A percentile compares a stretch with the other conserved stretches of the same genome.
Evolutionary conservation across 257 asterid genomes (phyloP).

Genomic region (Mentha longifolia): DNA sequence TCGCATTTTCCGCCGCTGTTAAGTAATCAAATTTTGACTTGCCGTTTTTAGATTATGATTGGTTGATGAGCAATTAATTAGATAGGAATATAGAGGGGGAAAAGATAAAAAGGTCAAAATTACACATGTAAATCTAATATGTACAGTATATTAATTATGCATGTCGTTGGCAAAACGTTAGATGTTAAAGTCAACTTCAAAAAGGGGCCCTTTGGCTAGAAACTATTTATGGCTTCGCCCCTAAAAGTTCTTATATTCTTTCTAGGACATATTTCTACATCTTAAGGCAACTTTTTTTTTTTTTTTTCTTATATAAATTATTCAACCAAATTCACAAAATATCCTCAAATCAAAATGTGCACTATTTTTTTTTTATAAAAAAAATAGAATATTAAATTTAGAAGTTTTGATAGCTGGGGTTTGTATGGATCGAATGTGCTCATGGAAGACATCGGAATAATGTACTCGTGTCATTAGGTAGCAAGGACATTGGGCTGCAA

Average conservation of each 20-base stretch:
- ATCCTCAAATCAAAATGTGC: too few species aligned
- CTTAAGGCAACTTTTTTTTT: neutral
- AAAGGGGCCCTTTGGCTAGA: constrained; percentile 26
- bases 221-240: constrained; percentile 18
- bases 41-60: neutral
- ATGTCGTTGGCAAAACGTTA: constrained; percentile 40
- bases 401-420: too few species aligned
- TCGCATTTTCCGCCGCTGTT: constrained; percentile 46
- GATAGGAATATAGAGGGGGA: neutral
- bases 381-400: too few species aligned
- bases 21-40: constrained; percentile 47
- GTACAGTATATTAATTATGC: neutral
- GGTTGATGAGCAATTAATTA: neutral
- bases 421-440: too few species aligned
- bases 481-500: too few species aligned
- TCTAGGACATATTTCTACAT: neutral
- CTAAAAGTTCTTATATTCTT: neutral
- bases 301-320: too few species aligned
- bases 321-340: too few species aligned
- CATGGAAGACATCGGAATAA: too few species aligned
- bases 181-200: constrained; percentile 52
- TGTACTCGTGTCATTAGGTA: too few species aligned
- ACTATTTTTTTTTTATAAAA: too few species aligned
- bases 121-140: neutral
- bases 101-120: neutral